Conservation (phyloP, 2,329 filamentous ascomycete species). For the Tolypocladium inflatum region DNA sequence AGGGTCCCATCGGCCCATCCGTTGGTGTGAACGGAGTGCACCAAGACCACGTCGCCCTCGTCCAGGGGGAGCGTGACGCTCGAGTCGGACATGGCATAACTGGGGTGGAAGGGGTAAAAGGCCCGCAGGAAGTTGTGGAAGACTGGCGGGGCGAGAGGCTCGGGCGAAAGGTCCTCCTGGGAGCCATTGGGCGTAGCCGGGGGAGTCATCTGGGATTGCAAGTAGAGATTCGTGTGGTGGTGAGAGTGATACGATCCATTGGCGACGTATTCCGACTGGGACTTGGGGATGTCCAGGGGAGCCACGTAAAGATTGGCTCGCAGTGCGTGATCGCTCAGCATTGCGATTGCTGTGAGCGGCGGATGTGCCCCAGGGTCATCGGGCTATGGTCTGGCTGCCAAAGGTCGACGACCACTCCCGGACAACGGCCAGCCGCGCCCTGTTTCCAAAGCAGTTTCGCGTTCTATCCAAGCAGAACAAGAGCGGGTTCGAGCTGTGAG, state of each 20-base stretch:
- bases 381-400: slow-evolving; percentile 9
- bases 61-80: slow-evolving; percentile 84
- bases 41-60: slow-evolving; percentile 83
- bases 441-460: background rate
- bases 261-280: slow-evolving; percentile 14
- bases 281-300: slow-evolving; percentile 45
- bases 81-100: slow-evolving; percentile 64
- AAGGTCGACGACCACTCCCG: slow-evolving; percentile 8
- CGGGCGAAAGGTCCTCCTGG: slow-evolving; percentile 43
- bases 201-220: slow-evolving; percentile 61
- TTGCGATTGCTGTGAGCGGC: slow-evolving; percentile 20
- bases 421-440: slow-evolving; percentile 1
- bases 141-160: slow-evolving; percentile 45
- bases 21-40: slow-evolving; percentile 96
- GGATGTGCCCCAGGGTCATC: slow-evolving; percentile 18
- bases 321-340: slow-evolving; percentile 32
- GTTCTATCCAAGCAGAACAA: background rate
- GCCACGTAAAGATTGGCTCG: slow-evolving; percentile 53
- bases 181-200: slow-evolving; percentile 65
- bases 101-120: slow-evolving; percentile 85
- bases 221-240: slow-evolving; percentile 30
- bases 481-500: background rate
- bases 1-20: slow-evolving; percentile 97
- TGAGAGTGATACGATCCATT: slow-evolving; percentile 20
- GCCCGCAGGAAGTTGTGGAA: slow-evolving; percentile 95